A percentile compares a stretch with the other conserved stretches of the same genome.
These are phyloP conservation scores for cucumber (Cucumis sativus) DNA, from an alignment of 306 rosid genomes.

Conservation along the genomic window Cucumber_9930_V3 NC_026661.2:12645501-12646000, in stretches of 20 bases:
- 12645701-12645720: too few relatives aligned
- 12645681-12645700: neutral
- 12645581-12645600: neutral
- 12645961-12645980: neutral
- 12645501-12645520: too few relatives aligned
- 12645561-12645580: too few relatives aligned
- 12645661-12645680: neutral
- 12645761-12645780: neutral
- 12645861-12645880: neutral
- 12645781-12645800: neutral
- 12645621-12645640: neutral
- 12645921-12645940: neutral
- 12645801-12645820: neutral
- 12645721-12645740: neutral
- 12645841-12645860: neutral
- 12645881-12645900: neutral
- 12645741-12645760: neutral
- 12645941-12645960: neutral
- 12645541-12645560: too few relatives aligned
- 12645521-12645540: neutral
- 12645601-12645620: neutral
- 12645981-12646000: neutral
- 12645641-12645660: neutral
- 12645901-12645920: neutral
- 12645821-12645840: neutral